phyloP scores from a whole-genome alignment of 805 yeast species.

The Clavispora carvajalis region DNA sequence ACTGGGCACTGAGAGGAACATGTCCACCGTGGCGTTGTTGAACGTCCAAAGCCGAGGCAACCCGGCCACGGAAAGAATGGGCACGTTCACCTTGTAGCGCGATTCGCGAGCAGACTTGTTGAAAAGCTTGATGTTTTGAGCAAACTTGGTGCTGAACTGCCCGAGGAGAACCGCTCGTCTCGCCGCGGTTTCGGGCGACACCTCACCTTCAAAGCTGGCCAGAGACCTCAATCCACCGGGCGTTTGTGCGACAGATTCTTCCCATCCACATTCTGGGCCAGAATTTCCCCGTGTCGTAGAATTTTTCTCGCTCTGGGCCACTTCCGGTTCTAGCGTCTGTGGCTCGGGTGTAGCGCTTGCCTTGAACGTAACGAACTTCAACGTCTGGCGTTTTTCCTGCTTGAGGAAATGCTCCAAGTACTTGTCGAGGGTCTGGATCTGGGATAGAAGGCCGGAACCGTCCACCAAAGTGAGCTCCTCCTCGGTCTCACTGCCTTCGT shows the following conservation, averaged over 20 bases:
- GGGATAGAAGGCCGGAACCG: conserved; percentile 50
- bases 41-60: conserved; percentile 28
- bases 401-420: conserved; percentile 55
- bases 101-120: conserved; percentile 20
- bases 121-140: conserved; percentile 21
- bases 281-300: no score
- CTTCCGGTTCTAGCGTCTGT: no score
- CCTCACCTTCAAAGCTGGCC: no score
- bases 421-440: conserved; percentile 50
- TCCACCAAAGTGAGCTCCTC: no score
- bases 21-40: conserved; percentile 20
- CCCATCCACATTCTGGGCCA: no score
- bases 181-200: conserved; percentile 5
- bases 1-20: conserved; percentile 29
- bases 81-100: conserved; percentile 29
- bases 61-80: conserved; percentile 14
- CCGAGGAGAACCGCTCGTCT: conserved; percentile 18
- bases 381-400: conserved; percentile 54
- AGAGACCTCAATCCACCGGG: no score
- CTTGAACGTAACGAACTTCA: conserved; percentile 49
- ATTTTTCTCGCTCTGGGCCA: no score
- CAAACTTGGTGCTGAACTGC: conserved; percentile 25
- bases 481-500: no score
- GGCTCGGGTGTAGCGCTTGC: conserved; percentile 4
- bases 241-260: no score